A percentile compares a stretch with the other conserved stretches of the same genome.
These are phyloP conservation scores for Schizonepeta tenuifolia DNA, from an alignment of 257 asterid genomes.

Conservation along the genomic window DNA sequence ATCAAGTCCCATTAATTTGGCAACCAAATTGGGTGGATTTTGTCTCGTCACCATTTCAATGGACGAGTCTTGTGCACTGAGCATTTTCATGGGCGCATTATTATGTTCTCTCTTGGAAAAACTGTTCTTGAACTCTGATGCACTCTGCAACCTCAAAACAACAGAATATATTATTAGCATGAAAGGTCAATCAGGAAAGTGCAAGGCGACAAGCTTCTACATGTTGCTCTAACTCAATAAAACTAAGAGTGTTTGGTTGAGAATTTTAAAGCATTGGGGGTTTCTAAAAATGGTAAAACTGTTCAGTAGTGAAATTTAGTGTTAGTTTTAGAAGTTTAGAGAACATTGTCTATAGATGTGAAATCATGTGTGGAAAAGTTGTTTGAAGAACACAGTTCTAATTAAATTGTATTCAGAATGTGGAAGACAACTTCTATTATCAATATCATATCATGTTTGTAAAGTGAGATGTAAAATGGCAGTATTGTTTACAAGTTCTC, in stretches of 20 bases:
- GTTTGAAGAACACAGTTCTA: neutral
- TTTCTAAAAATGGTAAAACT: neutral
- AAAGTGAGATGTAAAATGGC: neutral
- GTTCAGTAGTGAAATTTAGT: neutral
- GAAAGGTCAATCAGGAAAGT: conserved; percentile 22
- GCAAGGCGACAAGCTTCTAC: neutral
- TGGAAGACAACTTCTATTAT: neutral
- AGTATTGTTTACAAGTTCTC: neutral
- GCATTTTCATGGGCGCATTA: conserved; percentile 80
- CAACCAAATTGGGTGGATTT: conserved; percentile 81
- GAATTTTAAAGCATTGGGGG: neutral
- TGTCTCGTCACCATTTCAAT: conserved; percentile 56
- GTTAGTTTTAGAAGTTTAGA: neutral
- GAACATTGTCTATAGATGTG: neutral
- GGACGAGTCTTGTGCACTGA: conserved; percentile 82
- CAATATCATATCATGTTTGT: neutral
- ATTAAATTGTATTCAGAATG: neutral
- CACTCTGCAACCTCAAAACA: conserved; percentile 54
- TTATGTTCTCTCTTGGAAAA: conserved; percentile 51
- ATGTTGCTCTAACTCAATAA: conserved; percentile 30
- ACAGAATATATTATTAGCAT: conserved; percentile 23
- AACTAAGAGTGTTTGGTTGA: neutral
- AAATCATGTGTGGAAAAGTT: neutral
- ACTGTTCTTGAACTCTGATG: conserved; percentile 52
- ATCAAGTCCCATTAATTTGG: conserved; percentile 98